Conservation (phyloP, 192 early-diverging fungal genomes). For the Backusella tarrabulga region DNA sequence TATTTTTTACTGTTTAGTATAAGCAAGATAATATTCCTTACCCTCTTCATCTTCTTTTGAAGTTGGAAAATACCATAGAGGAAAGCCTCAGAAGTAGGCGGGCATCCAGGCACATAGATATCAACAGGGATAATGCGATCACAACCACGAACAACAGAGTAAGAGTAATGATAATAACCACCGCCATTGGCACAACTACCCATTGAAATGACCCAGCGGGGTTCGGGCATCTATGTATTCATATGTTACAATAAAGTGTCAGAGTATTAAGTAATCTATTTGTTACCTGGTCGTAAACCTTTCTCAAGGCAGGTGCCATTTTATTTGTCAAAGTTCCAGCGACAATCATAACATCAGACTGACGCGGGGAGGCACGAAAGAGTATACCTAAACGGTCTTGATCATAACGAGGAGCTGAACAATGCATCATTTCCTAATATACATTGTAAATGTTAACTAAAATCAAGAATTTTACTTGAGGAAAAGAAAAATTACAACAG, state of each 20-base stretch:
- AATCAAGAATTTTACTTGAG: background rate
- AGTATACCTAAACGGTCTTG: slow-evolving; percentile 97
- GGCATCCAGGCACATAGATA: slow-evolving; percentile 97
- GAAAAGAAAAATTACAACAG: slow-evolving; percentile 46
- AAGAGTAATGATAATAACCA: slow-evolving; percentile 99
- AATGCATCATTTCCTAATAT: slow-evolving; percentile 95
- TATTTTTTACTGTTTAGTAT: background rate
- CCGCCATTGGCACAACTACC: slow-evolving; percentile 96
- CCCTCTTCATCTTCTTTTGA: slow-evolving; percentile 96
- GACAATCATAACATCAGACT: slow-evolving; percentile 99
- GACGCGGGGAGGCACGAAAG: slow-evolving; percentile 94
- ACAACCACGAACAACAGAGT: slow-evolving; percentile 93
- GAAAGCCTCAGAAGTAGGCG: slow-evolving; percentile 93
- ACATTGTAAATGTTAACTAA: background rate
- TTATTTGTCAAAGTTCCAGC: slow-evolving; percentile 98
- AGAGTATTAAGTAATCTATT: background rate
- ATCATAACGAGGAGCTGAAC: slow-evolving; percentile 94
- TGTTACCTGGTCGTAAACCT: slow-evolving; percentile 59
- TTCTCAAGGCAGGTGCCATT: slow-evolving; percentile 87
- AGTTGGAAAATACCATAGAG: slow-evolving; percentile 95
- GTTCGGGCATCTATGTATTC: slow-evolving; percentile 79
- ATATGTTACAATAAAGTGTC: background rate
- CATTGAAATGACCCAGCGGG: slow-evolving; percentile 98
- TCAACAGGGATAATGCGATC: slow-evolving; percentile 94
- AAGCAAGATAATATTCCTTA: background rate